Percentiles rank a stretch among this genome's conserved stretches.
Conservation (phyloP, 2,329 filamentous ascomycete species). For the Colletotrichum camelliae region DNA sequence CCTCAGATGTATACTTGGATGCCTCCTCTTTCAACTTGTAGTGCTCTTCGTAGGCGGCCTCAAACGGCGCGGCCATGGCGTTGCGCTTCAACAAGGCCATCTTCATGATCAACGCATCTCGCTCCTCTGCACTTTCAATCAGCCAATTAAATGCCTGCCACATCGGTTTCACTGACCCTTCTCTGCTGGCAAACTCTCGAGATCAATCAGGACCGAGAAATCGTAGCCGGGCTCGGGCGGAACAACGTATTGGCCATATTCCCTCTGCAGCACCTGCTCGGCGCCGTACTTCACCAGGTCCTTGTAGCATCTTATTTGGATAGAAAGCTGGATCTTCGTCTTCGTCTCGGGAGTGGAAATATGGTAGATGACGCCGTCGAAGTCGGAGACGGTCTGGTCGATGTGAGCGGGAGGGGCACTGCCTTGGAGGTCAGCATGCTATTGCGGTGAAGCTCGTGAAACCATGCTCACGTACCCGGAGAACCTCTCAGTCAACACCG, state of each 20-base stretch:
- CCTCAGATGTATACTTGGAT: constrained; percentile 90
- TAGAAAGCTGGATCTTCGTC: constrained; percentile 91
- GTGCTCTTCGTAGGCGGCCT: constrained; percentile 95
- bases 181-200: constrained; percentile 83
- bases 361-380: constrained; percentile 98
- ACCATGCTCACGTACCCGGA: constrained; percentile 66
- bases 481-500: constrained; percentile 93
- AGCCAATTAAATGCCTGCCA: not conserved
- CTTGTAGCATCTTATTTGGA: constrained; percentile 92
- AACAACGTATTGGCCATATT: constrained; percentile 93
- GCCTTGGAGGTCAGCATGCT: constrained; percentile 41
- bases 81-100: constrained; percentile 96
- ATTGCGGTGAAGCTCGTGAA: constrained; percentile 12
- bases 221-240: constrained; percentile 90
- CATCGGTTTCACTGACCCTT: constrained; percentile 60
- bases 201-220: constrained; percentile 90
- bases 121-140: constrained; percentile 64
- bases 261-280: constrained; percentile 86
- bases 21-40: constrained; percentile 86
- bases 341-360: constrained; percentile 95
- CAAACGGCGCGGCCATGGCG: constrained; percentile 97
- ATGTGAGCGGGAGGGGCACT: constrained; percentile 88
- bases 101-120: constrained; percentile 84
- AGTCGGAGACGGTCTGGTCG: constrained; percentile 98
- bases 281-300: constrained; percentile 95